phyloP scores from a whole-genome alignment of 2,329 filamentous ascomycete genomes.

The Tolypocladium inflatum region DNA sequence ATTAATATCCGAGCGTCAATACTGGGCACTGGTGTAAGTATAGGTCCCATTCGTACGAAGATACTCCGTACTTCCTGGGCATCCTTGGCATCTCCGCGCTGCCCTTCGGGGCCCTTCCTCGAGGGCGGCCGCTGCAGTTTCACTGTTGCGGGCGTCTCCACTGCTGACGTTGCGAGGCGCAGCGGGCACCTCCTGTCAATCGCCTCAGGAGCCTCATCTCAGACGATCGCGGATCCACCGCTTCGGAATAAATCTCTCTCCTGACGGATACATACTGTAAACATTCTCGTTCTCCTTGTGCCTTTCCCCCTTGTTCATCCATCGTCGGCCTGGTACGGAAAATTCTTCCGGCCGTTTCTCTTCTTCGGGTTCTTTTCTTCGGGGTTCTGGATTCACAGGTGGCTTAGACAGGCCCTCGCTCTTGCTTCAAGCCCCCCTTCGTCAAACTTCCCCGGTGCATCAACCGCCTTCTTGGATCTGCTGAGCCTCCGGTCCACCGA shows the following conservation, averaged over 20 bases:
- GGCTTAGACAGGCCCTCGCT: too few relatives aligned
- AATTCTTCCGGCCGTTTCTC: too few relatives aligned
- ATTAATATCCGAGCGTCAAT: too few relatives aligned
- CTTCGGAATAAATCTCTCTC: not conserved
- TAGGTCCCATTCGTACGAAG: too few relatives aligned
- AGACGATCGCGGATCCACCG: not conserved
- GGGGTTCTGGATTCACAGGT: too few relatives aligned
- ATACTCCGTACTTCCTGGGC: too few relatives aligned
- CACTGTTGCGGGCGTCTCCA: not conserved
- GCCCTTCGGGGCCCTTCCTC: not conserved
- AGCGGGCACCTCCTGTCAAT: not conserved
- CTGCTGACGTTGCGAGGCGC: not conserved
- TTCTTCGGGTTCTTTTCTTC: too few relatives aligned
- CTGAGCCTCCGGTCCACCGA: not conserved
- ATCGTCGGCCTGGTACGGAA: not conserved
- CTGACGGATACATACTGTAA: not conserved
- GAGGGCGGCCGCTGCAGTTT: not conserved
- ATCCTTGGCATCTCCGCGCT: too few relatives aligned
- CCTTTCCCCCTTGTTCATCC: not conserved
- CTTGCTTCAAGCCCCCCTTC: too few relatives aligned
- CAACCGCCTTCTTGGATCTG: too few relatives aligned
- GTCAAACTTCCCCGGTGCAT: too few relatives aligned
- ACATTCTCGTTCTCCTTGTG: not conserved
- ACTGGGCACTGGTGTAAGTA: too few relatives aligned
- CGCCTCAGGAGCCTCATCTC: not conserved